phyloP scores from a whole-genome alignment of 2,329 filamentous ascomycete species.

The Raffaelea arxii region DNA sequence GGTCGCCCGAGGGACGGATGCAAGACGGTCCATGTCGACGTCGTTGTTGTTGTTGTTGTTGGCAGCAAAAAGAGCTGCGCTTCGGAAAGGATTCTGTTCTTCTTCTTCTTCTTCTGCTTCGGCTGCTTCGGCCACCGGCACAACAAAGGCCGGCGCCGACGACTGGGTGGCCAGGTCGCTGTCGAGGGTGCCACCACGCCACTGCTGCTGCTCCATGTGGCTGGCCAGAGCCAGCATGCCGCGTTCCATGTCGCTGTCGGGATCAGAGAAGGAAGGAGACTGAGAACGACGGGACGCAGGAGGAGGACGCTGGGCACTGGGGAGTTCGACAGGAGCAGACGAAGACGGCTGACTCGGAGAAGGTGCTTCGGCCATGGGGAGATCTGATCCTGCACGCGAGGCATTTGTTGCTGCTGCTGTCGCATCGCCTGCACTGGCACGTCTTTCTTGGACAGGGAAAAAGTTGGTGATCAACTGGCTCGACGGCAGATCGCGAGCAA shows the following conservation, averaged over 20 bases:
- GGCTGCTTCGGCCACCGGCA: background rate
- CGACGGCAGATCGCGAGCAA: too few relatives aligned
- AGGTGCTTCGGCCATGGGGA: too few relatives aligned
- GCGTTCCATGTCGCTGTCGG: slow-evolving; percentile 14
- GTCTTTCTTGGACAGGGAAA: too few relatives aligned
- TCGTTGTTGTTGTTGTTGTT: background rate
- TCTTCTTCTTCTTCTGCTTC: background rate
- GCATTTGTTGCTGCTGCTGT: background rate
- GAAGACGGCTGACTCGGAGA: too few relatives aligned
- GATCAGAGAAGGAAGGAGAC: too few relatives aligned
- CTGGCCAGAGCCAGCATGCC: slow-evolving; percentile 10
- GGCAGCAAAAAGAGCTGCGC: too few relatives aligned
- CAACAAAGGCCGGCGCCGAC: background rate
- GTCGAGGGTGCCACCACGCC: background rate
- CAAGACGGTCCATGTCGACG: too few relatives aligned
- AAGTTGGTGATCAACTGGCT: too few relatives aligned
- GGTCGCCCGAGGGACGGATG: too few relatives aligned
- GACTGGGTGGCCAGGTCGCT: background rate
- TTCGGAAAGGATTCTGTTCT: too few relatives aligned
- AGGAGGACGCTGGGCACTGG: slow-evolving; percentile 3
- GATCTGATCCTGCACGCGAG: background rate
- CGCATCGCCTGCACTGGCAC: too few relatives aligned
- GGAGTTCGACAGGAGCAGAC: background rate
- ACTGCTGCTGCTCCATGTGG: slow-evolving; percentile 3
- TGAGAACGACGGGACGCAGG: slow-evolving; percentile 6